Evolutionary conservation across 345 rosid species (phyloP), one percentile per base, ranked within the genome.

Genomic region (Citrus unshiu): DNA sequence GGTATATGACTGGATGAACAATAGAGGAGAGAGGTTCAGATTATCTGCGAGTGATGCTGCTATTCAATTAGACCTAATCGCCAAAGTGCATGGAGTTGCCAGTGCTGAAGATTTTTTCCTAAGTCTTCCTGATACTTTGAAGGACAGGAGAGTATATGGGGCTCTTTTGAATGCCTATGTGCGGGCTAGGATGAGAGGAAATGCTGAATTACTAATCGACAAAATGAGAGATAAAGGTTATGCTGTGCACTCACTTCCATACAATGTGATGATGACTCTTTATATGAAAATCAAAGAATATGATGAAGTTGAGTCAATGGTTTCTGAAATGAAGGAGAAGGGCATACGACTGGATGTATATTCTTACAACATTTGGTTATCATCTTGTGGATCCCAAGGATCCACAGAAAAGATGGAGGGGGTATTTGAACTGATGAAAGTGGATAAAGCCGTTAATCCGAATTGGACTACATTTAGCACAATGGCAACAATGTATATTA

Each of bases 1-100:
- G 99, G 97, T 93, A 32, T 92, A 88, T 79, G 97, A 96, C 60
- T 96, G 99, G 99, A 96, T 96, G 97, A 90, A 80, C 83, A 89
- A 85, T 71, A 84, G 90, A 79, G 92, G 74, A 69, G 95, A 91
- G 79, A 91, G 94, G 83, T 96, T 86, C 80, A 88, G 88, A 66
- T 70, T 87, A 76, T 86, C 93, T 75, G 87, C 89, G 1, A 96
- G 99, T 81, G 98, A 96, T 83, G 93, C 97, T 78, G 99, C 99
- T 2, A 92, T 96, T 82, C 97, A 93, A 78, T 87, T 96, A 77
- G 99, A 96, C 84, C 89, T 96, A 73, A 84, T 96, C 67, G 91
- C 92, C 77, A 91, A 91, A 89, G 98, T 91, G 59, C 95, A 76
- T 40, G 97, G 97, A 68, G 84, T 93, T 70, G 77, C 94, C 70